These are phyloP conservation scores for Parastagonospora avenae DNA, from an alignment of 2,329 filamentous ascomycete genomes.

Conservation along the genomic window DNA sequence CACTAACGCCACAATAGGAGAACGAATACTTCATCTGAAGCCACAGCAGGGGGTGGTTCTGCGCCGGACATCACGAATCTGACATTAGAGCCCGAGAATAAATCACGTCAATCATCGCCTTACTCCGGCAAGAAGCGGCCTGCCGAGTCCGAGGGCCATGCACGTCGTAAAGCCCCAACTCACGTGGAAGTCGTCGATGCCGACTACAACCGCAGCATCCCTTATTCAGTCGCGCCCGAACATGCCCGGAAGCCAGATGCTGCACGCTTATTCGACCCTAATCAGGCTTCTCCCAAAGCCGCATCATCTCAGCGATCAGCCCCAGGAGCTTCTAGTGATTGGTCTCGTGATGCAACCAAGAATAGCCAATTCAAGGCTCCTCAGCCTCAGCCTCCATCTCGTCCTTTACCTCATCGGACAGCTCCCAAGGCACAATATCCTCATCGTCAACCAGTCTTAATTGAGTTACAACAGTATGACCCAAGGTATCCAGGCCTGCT, in stretches of 20 bases:
- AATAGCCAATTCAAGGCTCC: slow-evolving; percentile 18
- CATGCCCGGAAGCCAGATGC: slow-evolving; percentile 23
- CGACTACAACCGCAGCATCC: slow-evolving; percentile 31
- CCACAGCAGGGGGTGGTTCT: slow-evolving; percentile 32
- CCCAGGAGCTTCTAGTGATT: slow-evolving; percentile 30
- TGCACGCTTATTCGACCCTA: slow-evolving; percentile 28
- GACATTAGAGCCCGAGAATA: slow-evolving; percentile 28
- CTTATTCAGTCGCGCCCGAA: slow-evolving; percentile 18
- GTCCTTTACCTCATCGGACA: slow-evolving; percentile 14
- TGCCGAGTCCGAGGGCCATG: slow-evolving; percentile 32
- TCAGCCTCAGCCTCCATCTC: slow-evolving; percentile 17
- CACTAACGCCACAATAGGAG: slow-evolving; percentile 20
- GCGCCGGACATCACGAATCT: slow-evolving; percentile 38
- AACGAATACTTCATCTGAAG: slow-evolving; percentile 28
- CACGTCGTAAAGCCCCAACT: slow-evolving; percentile 30
- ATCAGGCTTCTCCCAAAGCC: slow-evolving; percentile 15
- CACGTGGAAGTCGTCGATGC: slow-evolving; percentile 29
- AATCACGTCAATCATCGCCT: slow-evolving; percentile 28
- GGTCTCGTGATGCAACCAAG: slow-evolving; percentile 27
- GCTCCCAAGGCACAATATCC: slow-evolving; percentile 11
- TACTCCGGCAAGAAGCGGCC: slow-evolving; percentile 33
- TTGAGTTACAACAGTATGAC: slow-evolving; percentile 37
- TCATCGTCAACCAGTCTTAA: slow-evolving; percentile 41
- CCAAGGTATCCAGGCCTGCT: slow-evolving; percentile 49
- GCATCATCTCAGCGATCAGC: slow-evolving; percentile 24